Evolutionary conservation across 106 monocot species (phyloP).

Genomic region (Dendrobium chrysotoxum): DNA sequence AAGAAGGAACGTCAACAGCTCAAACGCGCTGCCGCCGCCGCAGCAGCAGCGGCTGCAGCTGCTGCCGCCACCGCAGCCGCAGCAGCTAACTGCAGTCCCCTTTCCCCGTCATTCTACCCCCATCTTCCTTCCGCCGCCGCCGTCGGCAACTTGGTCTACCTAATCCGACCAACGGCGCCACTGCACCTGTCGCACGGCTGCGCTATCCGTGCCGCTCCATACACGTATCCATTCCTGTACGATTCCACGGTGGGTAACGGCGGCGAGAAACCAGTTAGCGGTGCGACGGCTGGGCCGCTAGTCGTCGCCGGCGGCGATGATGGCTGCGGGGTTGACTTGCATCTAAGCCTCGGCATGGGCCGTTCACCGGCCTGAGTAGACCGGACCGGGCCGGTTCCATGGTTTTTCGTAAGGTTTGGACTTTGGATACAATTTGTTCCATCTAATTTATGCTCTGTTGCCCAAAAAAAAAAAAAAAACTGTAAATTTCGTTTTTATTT

Average conservation of each 20-base stretch:
- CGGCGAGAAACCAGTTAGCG: not conserved
- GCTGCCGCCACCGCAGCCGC: not conserved
- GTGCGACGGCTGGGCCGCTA: not conserved
- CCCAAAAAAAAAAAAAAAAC: too few species aligned
- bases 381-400: not conserved
- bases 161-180: not conserved
- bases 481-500: too few species aligned
- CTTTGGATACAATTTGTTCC: too few species aligned
- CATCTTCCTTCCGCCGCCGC: not conserved
- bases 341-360: not conserved
- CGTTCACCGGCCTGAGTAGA: not conserved
- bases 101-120: not conserved
- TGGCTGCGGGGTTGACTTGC: not conserved
- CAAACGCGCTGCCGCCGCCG: not conserved
- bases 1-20: slow-evolving; percentile 39
- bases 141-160: not conserved
- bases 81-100: not conserved
- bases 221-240: not conserved
- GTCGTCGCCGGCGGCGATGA: not conserved
- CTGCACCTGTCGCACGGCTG: not conserved
- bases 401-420: too few species aligned
- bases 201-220: not conserved
- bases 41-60: not conserved
- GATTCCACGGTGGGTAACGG: not conserved
- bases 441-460: too few species aligned